These are phyloP conservation scores for Ceratocystis harringtonii DNA, from an alignment of 2,329 filamentous ascomycete species.

Conservation along the genomic window DNA sequence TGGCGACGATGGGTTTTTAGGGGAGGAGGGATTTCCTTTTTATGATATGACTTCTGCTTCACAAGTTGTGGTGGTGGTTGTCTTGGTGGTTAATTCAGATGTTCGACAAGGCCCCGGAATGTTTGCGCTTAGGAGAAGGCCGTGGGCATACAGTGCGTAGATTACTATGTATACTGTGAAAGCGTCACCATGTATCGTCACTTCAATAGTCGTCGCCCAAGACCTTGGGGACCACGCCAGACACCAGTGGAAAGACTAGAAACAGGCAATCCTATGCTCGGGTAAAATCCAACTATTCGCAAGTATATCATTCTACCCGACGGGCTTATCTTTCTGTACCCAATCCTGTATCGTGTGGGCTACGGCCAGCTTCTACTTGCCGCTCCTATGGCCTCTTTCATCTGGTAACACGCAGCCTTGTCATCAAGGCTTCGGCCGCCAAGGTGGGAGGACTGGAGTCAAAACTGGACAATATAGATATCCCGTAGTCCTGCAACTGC, in stretches of 20 bases:
- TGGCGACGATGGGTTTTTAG: background rate
- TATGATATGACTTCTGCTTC: background rate
- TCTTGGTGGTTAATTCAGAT: background rate
- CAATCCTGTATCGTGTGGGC: too few species aligned
- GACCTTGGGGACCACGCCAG: background rate
- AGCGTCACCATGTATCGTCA: background rate
- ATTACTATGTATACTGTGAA: background rate
- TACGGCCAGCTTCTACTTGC: background rate
- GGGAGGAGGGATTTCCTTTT: background rate
- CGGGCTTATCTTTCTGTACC: too few species aligned
- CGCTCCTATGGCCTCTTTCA: background rate
- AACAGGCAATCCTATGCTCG: too few species aligned
- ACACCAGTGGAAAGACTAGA: background rate
- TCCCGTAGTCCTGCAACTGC: background rate
- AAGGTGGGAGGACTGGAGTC: background rate
- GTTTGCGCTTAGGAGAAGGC: conserved; percentile 3
- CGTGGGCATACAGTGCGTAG: background rate
- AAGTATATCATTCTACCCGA: too few species aligned
- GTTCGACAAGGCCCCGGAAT: conserved; percentile 1
- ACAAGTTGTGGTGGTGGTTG: background rate
- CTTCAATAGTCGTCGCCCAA: background rate
- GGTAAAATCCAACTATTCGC: too few species aligned
- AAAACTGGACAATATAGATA: background rate
- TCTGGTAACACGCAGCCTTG: background rate
- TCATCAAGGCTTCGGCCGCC: background rate